These are phyloP conservation scores for Yamadazyma akitaensis DNA, from an alignment of 805 yeast species.

Conservation along the genomic window DNA sequence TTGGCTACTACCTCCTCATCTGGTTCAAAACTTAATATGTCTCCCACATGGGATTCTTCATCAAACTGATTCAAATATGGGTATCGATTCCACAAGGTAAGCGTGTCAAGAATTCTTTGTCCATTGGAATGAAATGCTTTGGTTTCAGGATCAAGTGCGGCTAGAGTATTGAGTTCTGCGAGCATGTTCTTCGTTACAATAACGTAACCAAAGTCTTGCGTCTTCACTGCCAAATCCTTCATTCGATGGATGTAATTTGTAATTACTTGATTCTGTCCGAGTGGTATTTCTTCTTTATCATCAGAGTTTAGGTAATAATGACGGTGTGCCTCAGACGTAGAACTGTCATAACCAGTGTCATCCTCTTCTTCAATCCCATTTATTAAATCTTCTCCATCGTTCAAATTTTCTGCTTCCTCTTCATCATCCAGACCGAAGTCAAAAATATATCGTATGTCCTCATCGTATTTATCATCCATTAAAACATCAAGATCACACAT, in stretches of 20 bases:
- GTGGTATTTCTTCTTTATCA: background rate
- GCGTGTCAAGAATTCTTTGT: slow-evolving; percentile 3
- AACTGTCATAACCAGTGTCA: background rate
- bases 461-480: slow-evolving; percentile 12
- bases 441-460: slow-evolving; percentile 12
- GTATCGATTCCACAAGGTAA: slow-evolving; percentile 1
- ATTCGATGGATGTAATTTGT: background rate
- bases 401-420: background rate
- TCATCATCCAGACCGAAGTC: slow-evolving; percentile 9
- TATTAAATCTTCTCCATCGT: background rate
- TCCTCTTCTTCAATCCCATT: background rate
- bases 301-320: background rate
- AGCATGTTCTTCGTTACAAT: background rate
- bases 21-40: background rate
- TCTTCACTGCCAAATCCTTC: slow-evolving; percentile 1
- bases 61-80: background rate
- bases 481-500: slow-evolving; percentile 1
- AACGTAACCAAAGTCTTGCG: slow-evolving; percentile 1
- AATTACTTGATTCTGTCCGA: background rate
- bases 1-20: background rate
- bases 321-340: background rate
- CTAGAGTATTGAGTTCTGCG: background rate
- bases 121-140: background rate
- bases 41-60: background rate
- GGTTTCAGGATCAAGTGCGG: background rate